phyloP scores from a whole-genome alignment of 2,329 filamentous ascomycete genomes.

The Fusarium gaditjirri region DNA sequence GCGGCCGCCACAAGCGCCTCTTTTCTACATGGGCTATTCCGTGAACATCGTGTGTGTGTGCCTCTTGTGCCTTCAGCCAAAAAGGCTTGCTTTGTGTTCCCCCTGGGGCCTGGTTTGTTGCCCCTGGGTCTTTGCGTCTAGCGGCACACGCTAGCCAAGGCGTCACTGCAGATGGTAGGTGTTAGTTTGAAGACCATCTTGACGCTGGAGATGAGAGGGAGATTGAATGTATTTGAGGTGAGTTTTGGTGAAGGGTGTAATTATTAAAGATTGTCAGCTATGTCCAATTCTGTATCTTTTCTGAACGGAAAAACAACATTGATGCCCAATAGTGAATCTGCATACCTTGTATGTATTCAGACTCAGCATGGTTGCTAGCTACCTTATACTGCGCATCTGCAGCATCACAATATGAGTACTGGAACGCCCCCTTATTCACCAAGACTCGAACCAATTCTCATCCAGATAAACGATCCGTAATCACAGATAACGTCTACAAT shows the following conservation, averaged over 20 bases:
- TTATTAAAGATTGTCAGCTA: conserved; percentile 10
- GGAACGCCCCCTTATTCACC: conserved; percentile 28
- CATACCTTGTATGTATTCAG: neutral
- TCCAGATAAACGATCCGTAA: neutral
- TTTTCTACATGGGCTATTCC: conserved; percentile 21
- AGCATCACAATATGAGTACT: neutral
- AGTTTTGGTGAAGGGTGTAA: conserved; percentile 15
- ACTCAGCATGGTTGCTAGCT: neutral
- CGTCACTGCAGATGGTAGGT: conserved; percentile 32
- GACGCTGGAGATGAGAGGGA: conserved; percentile 15
- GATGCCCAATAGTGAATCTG: neutral
- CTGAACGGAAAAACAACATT: neutral
- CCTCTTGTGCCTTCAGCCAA: conserved; percentile 11
- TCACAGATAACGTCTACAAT: conserved; percentile 12
- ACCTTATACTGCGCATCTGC: neutral
- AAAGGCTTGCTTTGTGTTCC: neutral
- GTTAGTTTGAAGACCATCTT: conserved; percentile 31
- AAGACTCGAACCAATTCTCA: conserved; percentile 4
- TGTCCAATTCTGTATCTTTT: neutral
- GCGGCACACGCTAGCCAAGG: conserved; percentile 27
- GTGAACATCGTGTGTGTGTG: neutral
- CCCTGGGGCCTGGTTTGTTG: neutral
- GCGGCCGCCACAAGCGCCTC: conserved; percentile 41
- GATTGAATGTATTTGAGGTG: conserved; percentile 25
- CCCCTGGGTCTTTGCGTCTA: conserved; percentile 29